Evolutionary conservation across 225 moss, liverwort and hornwort genomes (phyloP), one percentile per base, ranked within the genome.

Genomic region (Pleurozium schreberi): DNA sequence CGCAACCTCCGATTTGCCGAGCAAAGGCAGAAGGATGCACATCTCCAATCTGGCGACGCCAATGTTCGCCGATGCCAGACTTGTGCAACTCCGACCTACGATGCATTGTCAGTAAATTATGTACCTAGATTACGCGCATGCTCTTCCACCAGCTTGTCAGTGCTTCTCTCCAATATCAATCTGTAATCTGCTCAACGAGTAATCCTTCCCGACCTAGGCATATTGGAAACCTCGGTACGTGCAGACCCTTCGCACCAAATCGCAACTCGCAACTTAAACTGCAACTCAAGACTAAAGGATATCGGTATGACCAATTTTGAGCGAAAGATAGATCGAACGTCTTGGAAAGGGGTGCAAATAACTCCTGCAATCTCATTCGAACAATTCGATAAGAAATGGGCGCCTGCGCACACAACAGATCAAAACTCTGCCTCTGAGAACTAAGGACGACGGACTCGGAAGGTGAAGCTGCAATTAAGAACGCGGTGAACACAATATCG

Each of bases 1-100:
- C 96, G 82, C 98, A 96, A 68, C 98, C 98, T 84, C 98, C 98
- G 77, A 95, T 94, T 55, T 87, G 94, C n/a, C 97, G 94, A 75
- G 95, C 92, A 89, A 98, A 98, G 33, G 90, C 85, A 66, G 83
- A 88, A 66, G 98, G 96, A 75, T 88, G 88, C 58, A 96, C 52
- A 52, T 94, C 93, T 66, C 98, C 98, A 82, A 93, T 94, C 90
- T 98, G 96, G 82, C 97, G 95, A 82, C 93, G 92, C 98, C 97
- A 96, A 77, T 97, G 89, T 87, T 98, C 98, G 87, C 92, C 94
- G 55, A 94, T 71, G 62, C 94, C 94, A 88, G 93, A 97, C 88
- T 91, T 95, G 82, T 96, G 95, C 60, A 96, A 86, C 78, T 89
- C 88, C 90, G 86, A 85, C 78, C 70, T 74, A 55, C 88, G 92